Evolutionary conservation across 2,329 filamentous ascomycete species (phyloP).

Genomic region (Penicillium sp.): DNA sequence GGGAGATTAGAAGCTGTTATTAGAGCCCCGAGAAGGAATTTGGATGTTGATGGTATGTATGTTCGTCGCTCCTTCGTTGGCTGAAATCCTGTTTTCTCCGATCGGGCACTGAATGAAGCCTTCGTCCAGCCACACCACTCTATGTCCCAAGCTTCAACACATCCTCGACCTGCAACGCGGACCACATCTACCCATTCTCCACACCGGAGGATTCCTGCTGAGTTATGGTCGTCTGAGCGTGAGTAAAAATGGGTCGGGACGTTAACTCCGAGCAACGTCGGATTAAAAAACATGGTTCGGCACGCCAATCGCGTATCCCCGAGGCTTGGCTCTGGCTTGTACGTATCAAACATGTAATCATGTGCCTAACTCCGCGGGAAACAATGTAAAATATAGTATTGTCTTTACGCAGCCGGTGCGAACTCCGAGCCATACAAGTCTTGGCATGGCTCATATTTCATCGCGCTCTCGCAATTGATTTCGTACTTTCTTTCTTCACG

Average conservation of each 20-base stretch:
- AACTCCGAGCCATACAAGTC: slow-evolving; percentile 5
- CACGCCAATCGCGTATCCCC: not conserved
- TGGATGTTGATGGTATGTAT: slow-evolving; percentile 41
- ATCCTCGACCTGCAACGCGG: slow-evolving; percentile 8
- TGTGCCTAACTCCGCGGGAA: too few species aligned
- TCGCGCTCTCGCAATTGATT: slow-evolving; percentile 1
- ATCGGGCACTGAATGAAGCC: not conserved
- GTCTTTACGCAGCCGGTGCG: not conserved
- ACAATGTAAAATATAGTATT: not conserved
- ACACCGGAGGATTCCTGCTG: slow-evolving; percentile 12
- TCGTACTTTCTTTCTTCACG: not conserved
- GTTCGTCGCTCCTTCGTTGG: not conserved
- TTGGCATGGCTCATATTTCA: slow-evolving; percentile 10
- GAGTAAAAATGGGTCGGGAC: not conserved
- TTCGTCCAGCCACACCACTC: slow-evolving; percentile 13
- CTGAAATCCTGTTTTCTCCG: too few species aligned
- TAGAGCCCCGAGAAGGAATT: slow-evolving; percentile 33
- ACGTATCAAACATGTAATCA: not conserved
- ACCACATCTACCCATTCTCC: slow-evolving; percentile 16
- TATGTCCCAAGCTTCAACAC: slow-evolving; percentile 11
- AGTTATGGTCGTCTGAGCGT: not conserved
- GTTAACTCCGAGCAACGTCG: not conserved
- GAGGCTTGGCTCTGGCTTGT: not conserved
- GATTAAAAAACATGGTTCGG: not conserved
- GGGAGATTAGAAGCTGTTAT: slow-evolving; percentile 34